These are phyloP conservation scores for Monosporascus sp. DNA, from an alignment of 2,329 filamentous ascomycete species.

Conservation along the genomic window DNA sequence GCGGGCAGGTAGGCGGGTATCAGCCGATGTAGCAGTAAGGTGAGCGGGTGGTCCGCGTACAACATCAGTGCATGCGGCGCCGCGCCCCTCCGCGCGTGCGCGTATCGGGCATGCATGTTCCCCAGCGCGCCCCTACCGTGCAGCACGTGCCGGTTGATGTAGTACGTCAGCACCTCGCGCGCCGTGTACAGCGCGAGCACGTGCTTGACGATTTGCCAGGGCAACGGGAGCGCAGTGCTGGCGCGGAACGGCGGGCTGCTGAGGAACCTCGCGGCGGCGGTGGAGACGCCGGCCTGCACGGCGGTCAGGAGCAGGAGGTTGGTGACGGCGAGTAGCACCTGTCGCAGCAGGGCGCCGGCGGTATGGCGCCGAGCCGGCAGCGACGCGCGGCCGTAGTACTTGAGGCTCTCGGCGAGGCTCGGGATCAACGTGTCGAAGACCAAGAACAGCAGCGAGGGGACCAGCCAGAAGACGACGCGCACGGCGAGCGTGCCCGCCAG, in stretches of 20 bases:
- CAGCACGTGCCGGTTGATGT: slow-evolving; percentile 66
- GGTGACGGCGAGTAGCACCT: slow-evolving; percentile 36
- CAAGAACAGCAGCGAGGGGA: slow-evolving; percentile 69
- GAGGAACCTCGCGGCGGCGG: slow-evolving; percentile 30
- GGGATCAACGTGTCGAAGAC: slow-evolving; percentile 68
- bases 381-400: slow-evolving; percentile 53
- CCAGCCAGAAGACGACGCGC: slow-evolving; percentile 63
- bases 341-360: slow-evolving; percentile 26
- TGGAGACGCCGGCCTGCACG: slow-evolving; percentile 37
- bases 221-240: slow-evolving; percentile 44
- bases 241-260: slow-evolving; percentile 40
- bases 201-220: slow-evolving; percentile 49
- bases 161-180: slow-evolving; percentile 62
- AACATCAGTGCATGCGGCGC: slow-evolving; percentile 58
- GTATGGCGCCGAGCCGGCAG: slow-evolving; percentile 39
- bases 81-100: slow-evolving; percentile 45
- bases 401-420: slow-evolving; percentile 62
- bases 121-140: slow-evolving; percentile 44
- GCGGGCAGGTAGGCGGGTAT: slow-evolving; percentile 63
- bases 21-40: slow-evolving; percentile 58
- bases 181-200: slow-evolving; percentile 36
- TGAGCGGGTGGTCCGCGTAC: slow-evolving; percentile 63
- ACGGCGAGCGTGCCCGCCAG: slow-evolving; percentile 64
- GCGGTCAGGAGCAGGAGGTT: slow-evolving; percentile 42
- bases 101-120: slow-evolving; percentile 37